Conservation (phyloP, 768 basidiomycete species). For the Psilocybe cyanescens region DNA sequence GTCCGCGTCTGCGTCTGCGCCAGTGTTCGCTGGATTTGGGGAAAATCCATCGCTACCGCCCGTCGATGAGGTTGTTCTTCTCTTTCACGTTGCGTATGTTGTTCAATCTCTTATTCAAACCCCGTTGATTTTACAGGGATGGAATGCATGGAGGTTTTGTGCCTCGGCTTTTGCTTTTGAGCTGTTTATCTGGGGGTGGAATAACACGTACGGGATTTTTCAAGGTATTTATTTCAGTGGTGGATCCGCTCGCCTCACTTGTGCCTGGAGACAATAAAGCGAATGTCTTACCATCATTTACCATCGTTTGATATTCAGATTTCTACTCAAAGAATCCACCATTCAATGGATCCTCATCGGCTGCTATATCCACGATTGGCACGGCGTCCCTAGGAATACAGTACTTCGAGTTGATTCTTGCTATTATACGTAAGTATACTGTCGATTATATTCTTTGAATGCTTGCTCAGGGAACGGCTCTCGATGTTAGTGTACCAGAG, state of each 20-base stretch:
- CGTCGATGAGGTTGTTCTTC: not conserved
- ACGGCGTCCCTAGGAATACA: slow-evolving; percentile 7
- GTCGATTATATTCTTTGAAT: not conserved
- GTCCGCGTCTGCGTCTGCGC: no score
- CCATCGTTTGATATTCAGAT: not conserved
- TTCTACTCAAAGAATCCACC: slow-evolving; percentile 6
- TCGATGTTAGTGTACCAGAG: slow-evolving; percentile 1
- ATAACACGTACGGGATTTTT: slow-evolving; percentile 9
- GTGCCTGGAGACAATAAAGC: not conserved
- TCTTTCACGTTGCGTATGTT: no score
- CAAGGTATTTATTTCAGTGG: not conserved
- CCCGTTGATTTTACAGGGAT: not conserved
- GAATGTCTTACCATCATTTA: no score
- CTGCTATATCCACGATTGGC: slow-evolving; percentile 5
- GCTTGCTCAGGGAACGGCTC: no score
- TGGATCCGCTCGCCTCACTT: no score
- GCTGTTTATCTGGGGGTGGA: slow-evolving; percentile 6
- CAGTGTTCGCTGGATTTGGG: no score
- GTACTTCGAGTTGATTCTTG: not conserved
- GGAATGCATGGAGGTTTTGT: slow-evolving; percentile 4
- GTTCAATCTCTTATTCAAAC: no score
- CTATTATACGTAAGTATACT: not conserved
- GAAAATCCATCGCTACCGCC: not conserved
- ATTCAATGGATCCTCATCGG: slow-evolving; percentile 3
- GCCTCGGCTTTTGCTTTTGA: slow-evolving; percentile 3